Evolutionary conservation across 2,329 filamentous ascomycete species (phyloP), one percentile per base, ranked within the genome.

Genomic region (Fulvia fulva): DNA sequence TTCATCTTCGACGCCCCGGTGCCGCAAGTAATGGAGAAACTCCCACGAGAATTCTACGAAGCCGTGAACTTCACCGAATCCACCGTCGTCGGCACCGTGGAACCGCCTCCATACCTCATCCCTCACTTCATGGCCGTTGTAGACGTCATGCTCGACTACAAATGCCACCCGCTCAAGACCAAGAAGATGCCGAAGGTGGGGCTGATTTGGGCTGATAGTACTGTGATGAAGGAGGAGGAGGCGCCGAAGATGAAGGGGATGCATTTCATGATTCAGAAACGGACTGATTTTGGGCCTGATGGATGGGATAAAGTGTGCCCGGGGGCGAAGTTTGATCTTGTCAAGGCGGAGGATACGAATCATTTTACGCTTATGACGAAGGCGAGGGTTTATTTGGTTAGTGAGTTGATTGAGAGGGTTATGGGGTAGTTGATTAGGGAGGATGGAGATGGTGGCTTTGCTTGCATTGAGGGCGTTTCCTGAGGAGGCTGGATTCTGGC

Each of bases 41-140:
- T 89, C 0, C 88, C 88, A 3, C 69, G 73, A n/a, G 73, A 75
- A 30, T 71, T 82, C 16, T 80, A 81, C 67, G 71, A 77, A 56
- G 25, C 55, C 12, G 54, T 52, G 44, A 55, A 50, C 7, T 47
- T 47, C 21, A 47, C 44, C 21, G 44, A 47, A 23, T 47, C 44
- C n/a, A 47, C 44, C 5, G 23, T 23, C 4, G 34, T 50, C 9
- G 51, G 51, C 2, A 52, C 37, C 28, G 11, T 58, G 32, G 37
- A 56, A 53, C 51, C 76, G 3, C 78, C 79, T 1, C 72, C 72
- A 46, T 81, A 78, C 77, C 72, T 82, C 28, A 72, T 80, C 1
- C 77, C 78, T n/a, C 80, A 82, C 65, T 82, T 82, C 70, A 68
- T 77, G 23, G 78, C 79, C 28, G 77, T 75, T 60, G 78, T 81